Evolutionary conservation across 2,329 filamentous ascomycete species (phyloP).

Genomic region (Beauveria scarabaeidicola): DNA sequence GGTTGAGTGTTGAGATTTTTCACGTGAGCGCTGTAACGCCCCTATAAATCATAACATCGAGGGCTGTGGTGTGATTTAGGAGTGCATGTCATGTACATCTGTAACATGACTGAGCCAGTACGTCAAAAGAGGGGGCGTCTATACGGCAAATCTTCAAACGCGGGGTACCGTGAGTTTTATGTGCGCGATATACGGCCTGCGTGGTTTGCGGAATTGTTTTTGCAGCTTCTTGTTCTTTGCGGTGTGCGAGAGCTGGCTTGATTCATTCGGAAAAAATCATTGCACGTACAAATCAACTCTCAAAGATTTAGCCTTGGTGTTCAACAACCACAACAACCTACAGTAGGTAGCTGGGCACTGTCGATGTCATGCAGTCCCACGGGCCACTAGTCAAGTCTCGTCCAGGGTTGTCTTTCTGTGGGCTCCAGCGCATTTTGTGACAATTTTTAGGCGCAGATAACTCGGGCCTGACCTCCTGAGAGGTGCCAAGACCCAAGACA

Average conservation of each 20-base stretch:
- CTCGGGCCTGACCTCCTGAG: constrained; percentile 3
- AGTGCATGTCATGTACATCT: constrained; percentile 3
- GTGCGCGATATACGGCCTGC: neutral
- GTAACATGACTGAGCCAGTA: neutral
- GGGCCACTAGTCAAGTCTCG: too few relatives aligned
- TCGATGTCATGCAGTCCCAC: neutral
- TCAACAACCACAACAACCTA: neutral
- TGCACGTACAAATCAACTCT: neutral
- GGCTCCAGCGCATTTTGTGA: neutral
- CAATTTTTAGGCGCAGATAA: neutral
- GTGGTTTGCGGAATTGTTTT: neutral
- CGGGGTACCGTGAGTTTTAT: neutral
- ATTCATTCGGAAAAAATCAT: neutral
- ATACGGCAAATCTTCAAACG: constrained; percentile 1
- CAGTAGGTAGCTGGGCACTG: neutral
- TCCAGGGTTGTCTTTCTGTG: neutral
- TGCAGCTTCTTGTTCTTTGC: neutral
- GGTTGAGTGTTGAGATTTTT: neutral
- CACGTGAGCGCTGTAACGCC: too few relatives aligned
- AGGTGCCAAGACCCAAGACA: neutral
- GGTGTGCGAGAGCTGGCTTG: neutral
- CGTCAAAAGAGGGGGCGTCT: constrained; percentile 4
- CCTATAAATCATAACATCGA: too few relatives aligned
- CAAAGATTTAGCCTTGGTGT: neutral
- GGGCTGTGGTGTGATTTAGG: neutral